phyloP scores from a whole-genome alignment of 129 eudicot species.

The Escallonia rubra region DNA sequence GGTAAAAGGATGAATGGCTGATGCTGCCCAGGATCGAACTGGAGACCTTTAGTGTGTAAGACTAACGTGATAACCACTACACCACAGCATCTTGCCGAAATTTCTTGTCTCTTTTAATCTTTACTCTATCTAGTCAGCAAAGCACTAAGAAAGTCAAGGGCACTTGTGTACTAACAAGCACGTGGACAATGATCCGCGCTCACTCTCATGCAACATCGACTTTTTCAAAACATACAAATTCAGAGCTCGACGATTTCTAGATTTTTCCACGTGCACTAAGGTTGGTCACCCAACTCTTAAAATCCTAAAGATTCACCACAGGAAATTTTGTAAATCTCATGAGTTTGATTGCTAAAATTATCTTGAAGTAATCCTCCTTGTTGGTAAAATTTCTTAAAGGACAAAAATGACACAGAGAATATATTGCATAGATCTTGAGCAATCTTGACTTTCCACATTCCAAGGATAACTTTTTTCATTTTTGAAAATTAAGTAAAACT shows the following conservation, averaged over 20 bases:
- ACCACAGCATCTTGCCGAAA: not conserved
- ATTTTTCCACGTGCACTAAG: not conserved
- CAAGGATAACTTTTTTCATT: no score
- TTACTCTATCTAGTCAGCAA: not conserved
- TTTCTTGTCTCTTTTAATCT: not conserved
- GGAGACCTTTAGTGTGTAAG: constrained; percentile 71
- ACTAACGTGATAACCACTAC: constrained; percentile 6
- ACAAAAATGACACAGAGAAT: no score
- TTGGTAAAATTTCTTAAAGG: no score
- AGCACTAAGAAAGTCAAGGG: not conserved
- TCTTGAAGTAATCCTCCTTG: no score
- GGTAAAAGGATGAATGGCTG: not conserved
- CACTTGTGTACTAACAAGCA: not conserved
- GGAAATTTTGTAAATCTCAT: no score
- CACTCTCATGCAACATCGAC: not conserved
- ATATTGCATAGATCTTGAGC: no score
- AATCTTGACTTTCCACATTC: no score
- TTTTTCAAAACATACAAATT: not conserved
- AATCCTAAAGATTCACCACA: no score
- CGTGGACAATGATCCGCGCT: not conserved
- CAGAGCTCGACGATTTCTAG: not conserved
- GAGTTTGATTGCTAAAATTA: no score
- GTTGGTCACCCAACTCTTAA: no score
- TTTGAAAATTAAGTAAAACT: no score
- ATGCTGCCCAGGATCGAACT: constrained; percentile 54